Percentiles rank a stretch among this genome's conserved stretches.
Conservation (phyloP, 257 asterid species). For the Ophiorrhiza pumila region DNA sequence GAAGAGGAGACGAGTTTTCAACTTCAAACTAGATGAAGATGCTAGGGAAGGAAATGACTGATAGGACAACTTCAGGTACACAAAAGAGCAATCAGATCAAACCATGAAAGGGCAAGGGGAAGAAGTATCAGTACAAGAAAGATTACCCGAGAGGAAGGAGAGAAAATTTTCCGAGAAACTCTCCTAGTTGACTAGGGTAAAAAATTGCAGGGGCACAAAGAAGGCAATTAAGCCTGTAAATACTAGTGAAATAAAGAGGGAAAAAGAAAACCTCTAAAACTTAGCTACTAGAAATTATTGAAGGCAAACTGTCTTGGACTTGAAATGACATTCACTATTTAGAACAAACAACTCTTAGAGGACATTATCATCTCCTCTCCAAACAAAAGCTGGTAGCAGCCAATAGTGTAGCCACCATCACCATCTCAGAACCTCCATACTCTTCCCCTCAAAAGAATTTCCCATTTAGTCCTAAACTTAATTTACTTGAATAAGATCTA, state of each 20-base stretch:
- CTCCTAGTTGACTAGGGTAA: not conserved
- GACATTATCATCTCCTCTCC: not conserved
- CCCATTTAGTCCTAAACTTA: not conserved
- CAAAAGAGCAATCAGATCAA: not conserved
- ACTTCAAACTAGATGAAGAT: not conserved
- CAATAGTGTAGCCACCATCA: not conserved
- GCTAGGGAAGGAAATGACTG: not conserved
- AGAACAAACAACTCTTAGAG: not conserved
- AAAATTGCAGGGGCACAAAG: not conserved
- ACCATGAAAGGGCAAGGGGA: not conserved
- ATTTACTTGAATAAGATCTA: not conserved
- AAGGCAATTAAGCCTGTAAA: no score
- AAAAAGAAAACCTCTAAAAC: no score
- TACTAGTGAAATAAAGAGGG: no score
- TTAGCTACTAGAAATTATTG: not conserved
- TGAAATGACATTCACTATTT: no score
- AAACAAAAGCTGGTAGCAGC: not conserved
- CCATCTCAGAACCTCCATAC: not conserved
- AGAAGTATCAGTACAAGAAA: not conserved
- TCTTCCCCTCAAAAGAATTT: not conserved
- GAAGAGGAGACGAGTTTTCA: not conserved
- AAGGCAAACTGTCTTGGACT: not conserved
- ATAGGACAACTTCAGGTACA: not conserved
- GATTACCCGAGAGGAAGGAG: not conserved
- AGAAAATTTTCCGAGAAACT: not conserved